These are phyloP conservation scores for Pythium oligandrum DNA, from an alignment of 352 stramenopile species.

Conservation along the genomic window DNA sequence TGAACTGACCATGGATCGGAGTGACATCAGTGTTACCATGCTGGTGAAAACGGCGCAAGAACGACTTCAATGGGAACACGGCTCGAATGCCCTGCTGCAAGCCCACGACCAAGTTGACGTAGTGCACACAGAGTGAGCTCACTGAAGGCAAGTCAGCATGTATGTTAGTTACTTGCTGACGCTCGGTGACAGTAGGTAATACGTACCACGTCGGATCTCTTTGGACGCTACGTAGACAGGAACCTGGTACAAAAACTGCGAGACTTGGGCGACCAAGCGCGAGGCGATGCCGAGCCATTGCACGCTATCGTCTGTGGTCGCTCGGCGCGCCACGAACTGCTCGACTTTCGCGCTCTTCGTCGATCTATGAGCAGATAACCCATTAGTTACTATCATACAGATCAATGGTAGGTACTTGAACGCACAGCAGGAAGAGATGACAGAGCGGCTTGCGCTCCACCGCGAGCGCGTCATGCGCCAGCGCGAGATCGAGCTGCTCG, in stretches of 20 bases:
- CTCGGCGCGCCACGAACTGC: constrained; percentile 21
- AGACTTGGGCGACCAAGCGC: constrained; percentile 30
- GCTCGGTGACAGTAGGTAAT: too few species aligned
- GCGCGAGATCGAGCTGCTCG: constrained; percentile 49
- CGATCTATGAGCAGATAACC: constrained; percentile 17
- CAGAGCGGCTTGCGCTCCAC: constrained; percentile 46
- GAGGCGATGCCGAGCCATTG: constrained; percentile 19
- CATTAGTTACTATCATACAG: neutral
- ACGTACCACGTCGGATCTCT: constrained; percentile 49
- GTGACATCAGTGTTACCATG: constrained; percentile 54
- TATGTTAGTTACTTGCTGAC: neutral
- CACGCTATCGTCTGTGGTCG: constrained; percentile 12
- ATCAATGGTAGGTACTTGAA: neutral
- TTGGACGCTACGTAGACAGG: constrained; percentile 42
- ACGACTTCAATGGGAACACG: constrained; percentile 63
- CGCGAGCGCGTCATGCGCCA: constrained; percentile 43
- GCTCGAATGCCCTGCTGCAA: constrained; percentile 52
- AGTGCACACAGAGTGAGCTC: constrained; percentile 46
- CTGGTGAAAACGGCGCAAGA: constrained; percentile 57
- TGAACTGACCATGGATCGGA: constrained; percentile 61
- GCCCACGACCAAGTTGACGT: constrained; percentile 39
- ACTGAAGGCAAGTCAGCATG: constrained; percentile 20
- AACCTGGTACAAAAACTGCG: constrained; percentile 47
- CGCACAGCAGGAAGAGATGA: constrained; percentile 47
- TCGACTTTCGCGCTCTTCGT: constrained; percentile 60